Evolutionary conservation across 2,329 filamentous ascomycete genomes (phyloP).

Genomic region (Colletotrichum caudatum): DNA sequence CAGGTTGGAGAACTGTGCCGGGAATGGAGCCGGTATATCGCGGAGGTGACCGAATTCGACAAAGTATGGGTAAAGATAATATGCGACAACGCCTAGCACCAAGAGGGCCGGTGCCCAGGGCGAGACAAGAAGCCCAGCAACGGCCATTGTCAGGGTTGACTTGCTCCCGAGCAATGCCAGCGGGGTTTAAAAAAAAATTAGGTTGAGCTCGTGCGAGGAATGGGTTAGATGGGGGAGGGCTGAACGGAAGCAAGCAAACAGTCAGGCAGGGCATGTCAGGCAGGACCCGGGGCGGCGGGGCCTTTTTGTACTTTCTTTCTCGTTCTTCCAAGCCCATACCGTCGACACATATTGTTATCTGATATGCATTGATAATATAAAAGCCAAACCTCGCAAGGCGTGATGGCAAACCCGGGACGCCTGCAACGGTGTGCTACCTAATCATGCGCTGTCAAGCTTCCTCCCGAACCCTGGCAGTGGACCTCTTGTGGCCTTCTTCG

Average conservation of each 20-base stretch:
- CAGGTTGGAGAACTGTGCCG: constrained; percentile 77
- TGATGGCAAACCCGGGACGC: constrained; percentile 17
- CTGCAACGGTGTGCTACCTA: constrained; percentile 8
- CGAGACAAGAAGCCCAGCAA: constrained; percentile 31
- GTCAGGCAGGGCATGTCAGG: background rate
- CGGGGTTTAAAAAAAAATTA: background rate
- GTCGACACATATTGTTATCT: background rate
- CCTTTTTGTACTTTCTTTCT: constrained; percentile 11
- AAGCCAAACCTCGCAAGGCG: background rate
- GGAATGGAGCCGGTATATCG: constrained; percentile 72
- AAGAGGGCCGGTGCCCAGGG: constrained; percentile 37
- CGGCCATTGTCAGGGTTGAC: constrained; percentile 24
- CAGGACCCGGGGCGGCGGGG: background rate
- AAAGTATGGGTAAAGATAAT: constrained; percentile 66
- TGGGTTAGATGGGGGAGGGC: too few relatives aligned
- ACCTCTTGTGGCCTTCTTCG: constrained; percentile 22
- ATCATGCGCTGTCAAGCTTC: constrained; percentile 13
- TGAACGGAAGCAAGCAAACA: constrained; percentile 14
- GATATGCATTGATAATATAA: background rate
- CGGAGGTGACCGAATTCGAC: constrained; percentile 64
- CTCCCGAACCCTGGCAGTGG: constrained; percentile 25
- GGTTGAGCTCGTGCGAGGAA: background rate
- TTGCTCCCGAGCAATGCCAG: background rate
- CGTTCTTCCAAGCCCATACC: background rate
- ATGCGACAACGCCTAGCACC: constrained; percentile 22